Conservation (phyloP, 306 rosid genomes). For the Trichosanthes truncata region DNA sequence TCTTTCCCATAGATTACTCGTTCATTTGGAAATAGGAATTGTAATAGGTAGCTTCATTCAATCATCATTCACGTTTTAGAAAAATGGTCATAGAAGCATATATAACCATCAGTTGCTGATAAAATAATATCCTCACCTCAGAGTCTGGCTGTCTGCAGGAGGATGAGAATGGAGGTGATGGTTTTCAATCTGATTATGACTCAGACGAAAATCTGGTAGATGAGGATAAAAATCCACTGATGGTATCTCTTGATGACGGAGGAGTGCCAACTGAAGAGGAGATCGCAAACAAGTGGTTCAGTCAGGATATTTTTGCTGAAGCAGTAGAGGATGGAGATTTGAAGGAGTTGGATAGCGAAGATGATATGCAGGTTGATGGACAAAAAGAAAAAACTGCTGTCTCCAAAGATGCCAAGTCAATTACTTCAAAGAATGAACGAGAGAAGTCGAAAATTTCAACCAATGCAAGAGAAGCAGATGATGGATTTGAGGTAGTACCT, state of each 20-base stretch:
- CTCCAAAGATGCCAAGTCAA: constrained; percentile 20
- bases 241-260: constrained; percentile 72
- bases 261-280: constrained; percentile 60
- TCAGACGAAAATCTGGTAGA: constrained; percentile 54
- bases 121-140: neutral
- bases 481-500: constrained; percentile 73
- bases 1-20: neutral
- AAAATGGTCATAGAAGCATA: neutral
- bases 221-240: constrained; percentile 69
- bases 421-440: neutral
- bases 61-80: neutral
- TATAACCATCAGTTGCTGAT: neutral
- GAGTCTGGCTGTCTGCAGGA: constrained; percentile 38
- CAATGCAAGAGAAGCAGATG: constrained; percentile 10
- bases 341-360: constrained; percentile 36
- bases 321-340: constrained; percentile 68
- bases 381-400: constrained; percentile 20
- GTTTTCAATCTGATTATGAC: constrained; percentile 44
- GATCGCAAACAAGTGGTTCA: constrained; percentile 66
- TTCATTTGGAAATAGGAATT: neutral
- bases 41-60: neutral
- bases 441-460: neutral
- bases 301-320: constrained; percentile 83
- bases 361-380: constrained; percentile 52
- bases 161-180: constrained; percentile 46